These are phyloP conservation scores for Capronia epimyces DNA, from an alignment of 2,329 filamentous ascomycete genomes.

Conservation along the genomic window DNA sequence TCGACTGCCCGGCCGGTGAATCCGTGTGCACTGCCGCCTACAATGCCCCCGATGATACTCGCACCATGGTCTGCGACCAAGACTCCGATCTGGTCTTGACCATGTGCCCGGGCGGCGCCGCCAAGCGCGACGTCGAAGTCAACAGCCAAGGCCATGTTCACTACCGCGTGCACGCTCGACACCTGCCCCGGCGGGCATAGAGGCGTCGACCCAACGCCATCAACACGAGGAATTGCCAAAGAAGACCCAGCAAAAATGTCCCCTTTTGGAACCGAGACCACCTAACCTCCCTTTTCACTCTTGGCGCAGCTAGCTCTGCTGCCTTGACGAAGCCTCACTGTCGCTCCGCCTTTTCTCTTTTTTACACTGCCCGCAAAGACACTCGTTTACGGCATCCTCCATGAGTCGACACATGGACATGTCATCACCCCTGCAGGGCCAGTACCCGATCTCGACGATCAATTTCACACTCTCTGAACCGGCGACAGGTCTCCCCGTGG, in stretches of 20 bases:
- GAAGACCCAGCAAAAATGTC: conserved; percentile 6
- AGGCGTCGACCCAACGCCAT: conserved; percentile 1
- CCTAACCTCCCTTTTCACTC: conserved; percentile 11
- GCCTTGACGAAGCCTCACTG: conserved; percentile 8
- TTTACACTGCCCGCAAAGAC: conserved; percentile 23
- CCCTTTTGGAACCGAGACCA: neutral
- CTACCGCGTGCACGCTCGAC: conserved; percentile 27
- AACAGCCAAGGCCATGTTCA: conserved; percentile 13
- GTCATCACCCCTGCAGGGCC: conserved; percentile 20
- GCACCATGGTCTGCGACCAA: conserved; percentile 28
- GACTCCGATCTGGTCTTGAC: conserved; percentile 23
- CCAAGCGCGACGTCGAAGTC: conserved; percentile 21
- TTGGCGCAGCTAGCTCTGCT: conserved; percentile 28
- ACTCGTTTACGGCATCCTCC: conserved; percentile 20
- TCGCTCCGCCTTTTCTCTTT: neutral
- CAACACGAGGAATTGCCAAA: neutral
- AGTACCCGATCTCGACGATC: conserved; percentile 27
- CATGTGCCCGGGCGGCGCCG: conserved; percentile 25
- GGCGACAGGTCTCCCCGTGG: conserved; percentile 20
- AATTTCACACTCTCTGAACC: conserved; percentile 7
- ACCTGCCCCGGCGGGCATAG: conserved; percentile 20
- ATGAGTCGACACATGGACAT: conserved; percentile 28
- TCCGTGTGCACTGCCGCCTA: conserved; percentile 26
- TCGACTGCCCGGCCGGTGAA: conserved; percentile 27
- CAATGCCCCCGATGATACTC: conserved; percentile 27